phyloP scores from a whole-genome alignment of 352 stramenopile genomes.

The Phytophthora melonis region DNA sequence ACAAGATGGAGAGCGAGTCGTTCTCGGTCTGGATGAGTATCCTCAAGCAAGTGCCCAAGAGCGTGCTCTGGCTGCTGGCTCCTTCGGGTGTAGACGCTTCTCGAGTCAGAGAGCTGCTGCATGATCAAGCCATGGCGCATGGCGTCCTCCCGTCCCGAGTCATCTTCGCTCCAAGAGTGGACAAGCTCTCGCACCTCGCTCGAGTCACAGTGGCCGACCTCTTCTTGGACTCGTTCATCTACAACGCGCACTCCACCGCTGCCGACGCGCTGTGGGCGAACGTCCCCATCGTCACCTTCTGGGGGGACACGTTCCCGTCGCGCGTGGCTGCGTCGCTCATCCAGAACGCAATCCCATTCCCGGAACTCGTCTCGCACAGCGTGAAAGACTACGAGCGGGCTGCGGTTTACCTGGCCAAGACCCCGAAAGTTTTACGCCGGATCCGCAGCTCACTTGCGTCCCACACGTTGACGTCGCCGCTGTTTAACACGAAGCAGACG shows the following conservation, averaged over 20 bases:
- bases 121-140: slow-evolving; percentile 60
- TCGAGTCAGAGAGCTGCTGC: slow-evolving; percentile 41
- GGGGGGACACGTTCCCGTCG: slow-evolving; percentile 76
- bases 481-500: slow-evolving; percentile 81
- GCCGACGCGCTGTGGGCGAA: slow-evolving; percentile 90
- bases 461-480: slow-evolving; percentile 47
- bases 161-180: slow-evolving; percentile 67
- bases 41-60: slow-evolving; percentile 80
- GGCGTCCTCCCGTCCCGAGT: slow-evolving; percentile 75
- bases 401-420: slow-evolving; percentile 58
- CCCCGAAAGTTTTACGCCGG: slow-evolving; percentile 22
- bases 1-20: slow-evolving; percentile 93
- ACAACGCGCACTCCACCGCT: slow-evolving; percentile 96
- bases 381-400: slow-evolving; percentile 79
- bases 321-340: slow-evolving; percentile 78
- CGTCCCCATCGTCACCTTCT: slow-evolving; percentile 91
- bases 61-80: slow-evolving; percentile 90
- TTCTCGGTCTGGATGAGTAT: slow-evolving; percentile 93
- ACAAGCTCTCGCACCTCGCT: slow-evolving; percentile 83
- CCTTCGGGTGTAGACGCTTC: slow-evolving; percentile 33
- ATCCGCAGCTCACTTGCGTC: slow-evolving; percentile 47
- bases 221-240: slow-evolving; percentile 96
- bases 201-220: slow-evolving; percentile 88
- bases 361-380: slow-evolving; percentile 54
- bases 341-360: slow-evolving; percentile 38